Base-by-base conservation (phyloP, 78 protist species). In the Cyanophora paradoxa region DNA sequence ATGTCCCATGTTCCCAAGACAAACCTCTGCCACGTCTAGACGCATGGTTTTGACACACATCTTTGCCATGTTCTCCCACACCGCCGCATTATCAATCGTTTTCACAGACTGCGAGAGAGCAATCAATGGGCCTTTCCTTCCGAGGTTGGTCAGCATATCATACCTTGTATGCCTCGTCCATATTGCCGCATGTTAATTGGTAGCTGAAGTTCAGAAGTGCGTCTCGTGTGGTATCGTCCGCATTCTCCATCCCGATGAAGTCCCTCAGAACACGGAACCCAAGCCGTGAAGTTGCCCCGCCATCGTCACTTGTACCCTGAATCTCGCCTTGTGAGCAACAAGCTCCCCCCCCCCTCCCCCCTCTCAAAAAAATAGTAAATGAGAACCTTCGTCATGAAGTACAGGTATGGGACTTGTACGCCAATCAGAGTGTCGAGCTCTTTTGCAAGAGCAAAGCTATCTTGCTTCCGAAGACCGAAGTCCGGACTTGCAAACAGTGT, bases 51-150 rank as follows among this genome's bases (percentile, higher is more conserved):
- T 78, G 30, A 62, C 78, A 50, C 75, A 50, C 79, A 61, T 42
- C 24, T 37, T 24, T 28, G 93, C 93, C 89, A 89, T 85, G 81
- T 84, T 89, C 66, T 54, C 48, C 93, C 93, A 89, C 24, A 89
- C 86, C 19, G 22, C 1, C 24, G 61, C 39, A 26, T 30, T 46
- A n/a, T 85, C 54, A 74, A 89, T 65, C 41, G 39, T 44, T 48
- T 66, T 69, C 48, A 87, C 85, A 2, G 86, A 39, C 69, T 57
- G 14, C 14, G 37, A 42, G 14, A 46, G 14, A 24, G 26, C 11
- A 69, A 17, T 36, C 11, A 44, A 46, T 20, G 57, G 20, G 30
- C 20, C 57, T 24, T 52, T 52, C 30, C 57, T 20, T 24, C 20
- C 20, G 20, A 20, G 20, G 30, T 20, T 52, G 20, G 20, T 52